Base-by-base conservation (phyloP, 768 basidiomycete genomes). In the Strobilomyces echinocephalus region DNA sequence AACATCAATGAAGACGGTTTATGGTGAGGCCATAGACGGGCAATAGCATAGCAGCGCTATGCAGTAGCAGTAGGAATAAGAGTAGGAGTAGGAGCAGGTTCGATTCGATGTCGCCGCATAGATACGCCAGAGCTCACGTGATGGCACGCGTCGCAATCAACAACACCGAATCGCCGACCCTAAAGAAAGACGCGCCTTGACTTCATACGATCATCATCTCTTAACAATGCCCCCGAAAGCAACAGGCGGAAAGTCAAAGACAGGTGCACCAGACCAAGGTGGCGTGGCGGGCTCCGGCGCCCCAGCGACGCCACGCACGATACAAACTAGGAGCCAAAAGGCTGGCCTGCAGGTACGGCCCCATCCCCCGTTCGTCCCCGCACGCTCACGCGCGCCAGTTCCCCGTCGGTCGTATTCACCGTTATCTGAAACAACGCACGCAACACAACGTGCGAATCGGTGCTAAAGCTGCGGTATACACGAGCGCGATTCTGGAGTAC, bases 391-490 rank as follows among this genome's bases (percentile, higher is more conserved):
- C 15, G 12, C 24, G 9, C 18, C 36, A 94, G 92, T 97, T 97
- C 71, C 93, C 94, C 35, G 95, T 97, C 42, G 93, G 94, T 47
- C 94, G 94, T 91, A 94, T 97, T 52, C 95, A 98, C 69, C 83
- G 95, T 76, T 95, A 91, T 73, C 74, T 97, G 60, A 94, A 97
- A 70, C 87, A 87, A 66, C 82, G 88, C 59, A 95, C 91, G 16
- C 90, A 93, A 68, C 87, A 95, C 72, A 95, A 94, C 66, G 86
- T 95, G 50, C 88, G 94, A 35, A 92, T 98, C 59, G 95, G 94
- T 28, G 95, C 93, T n/a, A 97, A 97, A 69, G 94, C 94, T 26
- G 93, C 95, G 9, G 95, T 97, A 15, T 95, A 95, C 71, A 92
- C 91, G n/a, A 86, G 90, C 35, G 94, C 95, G 31, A 93, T 97